Evolutionary conservation across 2,329 filamentous ascomycete species (phyloP).

Genomic region (Corynespora cassiicola): DNA sequence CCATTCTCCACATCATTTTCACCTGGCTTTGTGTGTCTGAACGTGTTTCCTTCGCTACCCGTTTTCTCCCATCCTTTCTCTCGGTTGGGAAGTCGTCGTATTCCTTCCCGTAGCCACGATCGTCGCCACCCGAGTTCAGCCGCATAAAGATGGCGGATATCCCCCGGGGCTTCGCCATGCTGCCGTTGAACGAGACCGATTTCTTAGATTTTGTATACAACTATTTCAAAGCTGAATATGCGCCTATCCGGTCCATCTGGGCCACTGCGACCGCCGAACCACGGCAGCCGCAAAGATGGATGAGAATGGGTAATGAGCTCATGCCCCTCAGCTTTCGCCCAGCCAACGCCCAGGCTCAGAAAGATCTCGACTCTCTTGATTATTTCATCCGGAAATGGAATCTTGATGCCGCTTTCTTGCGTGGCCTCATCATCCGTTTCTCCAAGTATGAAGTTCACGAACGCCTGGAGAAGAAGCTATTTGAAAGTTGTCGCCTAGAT

Average conservation of each 20-base stretch:
- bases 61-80: too few relatives aligned
- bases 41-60: too few relatives aligned
- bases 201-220: constrained; percentile 44
- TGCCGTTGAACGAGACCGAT: constrained; percentile 38
- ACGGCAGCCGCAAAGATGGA: constrained; percentile 35
- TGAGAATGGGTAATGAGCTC: constrained; percentile 42
- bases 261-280: constrained; percentile 42
- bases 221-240: constrained; percentile 47
- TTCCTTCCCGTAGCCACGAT: too few relatives aligned
- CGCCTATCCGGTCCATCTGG: constrained; percentile 44
- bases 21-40: too few relatives aligned
- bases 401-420: constrained; percentile 38
- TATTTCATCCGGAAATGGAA: constrained; percentile 38
- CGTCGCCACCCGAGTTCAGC: too few relatives aligned
- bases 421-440: constrained; percentile 40
- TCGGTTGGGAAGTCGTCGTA: too few relatives aligned
- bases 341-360: constrained; percentile 45
- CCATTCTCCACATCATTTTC: too few relatives aligned
- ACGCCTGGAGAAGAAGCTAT: constrained; percentile 44
- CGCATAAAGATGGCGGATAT: constrained; percentile 39
- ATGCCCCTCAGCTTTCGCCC: constrained; percentile 32
- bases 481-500: constrained; percentile 38
- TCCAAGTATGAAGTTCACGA: constrained; percentile 44
- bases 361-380: constrained; percentile 42
- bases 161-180: constrained; percentile 38